Conservation (phyloP, 208 protist genomes). For the Novymonas esmeraldas region DNA sequence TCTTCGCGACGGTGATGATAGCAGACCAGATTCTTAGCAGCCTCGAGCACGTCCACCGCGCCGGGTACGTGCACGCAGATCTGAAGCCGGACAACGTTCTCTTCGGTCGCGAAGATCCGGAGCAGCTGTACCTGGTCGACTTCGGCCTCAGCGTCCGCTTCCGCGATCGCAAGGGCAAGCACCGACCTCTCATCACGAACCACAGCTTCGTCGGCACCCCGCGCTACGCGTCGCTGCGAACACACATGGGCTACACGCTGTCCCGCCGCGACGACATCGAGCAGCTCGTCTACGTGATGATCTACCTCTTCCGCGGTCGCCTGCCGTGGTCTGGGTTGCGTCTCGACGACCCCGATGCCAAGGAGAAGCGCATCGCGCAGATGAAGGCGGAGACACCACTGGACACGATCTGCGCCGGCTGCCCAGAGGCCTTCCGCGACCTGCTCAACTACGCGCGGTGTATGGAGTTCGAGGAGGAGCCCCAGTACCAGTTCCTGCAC, state of each 20-base stretch:
- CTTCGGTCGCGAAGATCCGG: slow-evolving; percentile 58
- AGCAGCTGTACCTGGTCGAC: slow-evolving; percentile 81
- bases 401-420: slow-evolving; percentile 50
- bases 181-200: slow-evolving; percentile 74
- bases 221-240: slow-evolving; percentile 95
- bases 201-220: slow-evolving; percentile 79
- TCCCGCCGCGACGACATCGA: slow-evolving; percentile 90
- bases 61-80: slow-evolving; percentile 83
- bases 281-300: slow-evolving; percentile 92
- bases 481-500: slow-evolving; percentile 73
- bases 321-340: slow-evolving; percentile 96
- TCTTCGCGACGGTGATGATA: slow-evolving; percentile 99
- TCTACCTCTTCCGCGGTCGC: slow-evolving; percentile 97
- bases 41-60: slow-evolving; percentile 94
- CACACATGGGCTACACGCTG: slow-evolving; percentile 96
- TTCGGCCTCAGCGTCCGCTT: slow-evolving; percentile 77
- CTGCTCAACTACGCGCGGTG: slow-evolving; percentile 62
- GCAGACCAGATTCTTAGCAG: slow-evolving; percentile 95
- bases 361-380: slow-evolving; percentile 50
- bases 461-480: slow-evolving; percentile 75
- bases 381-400: slow-evolving; percentile 59
- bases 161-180: slow-evolving; percentile 57
- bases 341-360: slow-evolving; percentile 54
- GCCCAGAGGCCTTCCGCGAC: slow-evolving; percentile 69
- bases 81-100: slow-evolving; percentile 92